Conservation (phyloP, 108 stramenopile genomes). For the Cyclotella sp. region DNA sequence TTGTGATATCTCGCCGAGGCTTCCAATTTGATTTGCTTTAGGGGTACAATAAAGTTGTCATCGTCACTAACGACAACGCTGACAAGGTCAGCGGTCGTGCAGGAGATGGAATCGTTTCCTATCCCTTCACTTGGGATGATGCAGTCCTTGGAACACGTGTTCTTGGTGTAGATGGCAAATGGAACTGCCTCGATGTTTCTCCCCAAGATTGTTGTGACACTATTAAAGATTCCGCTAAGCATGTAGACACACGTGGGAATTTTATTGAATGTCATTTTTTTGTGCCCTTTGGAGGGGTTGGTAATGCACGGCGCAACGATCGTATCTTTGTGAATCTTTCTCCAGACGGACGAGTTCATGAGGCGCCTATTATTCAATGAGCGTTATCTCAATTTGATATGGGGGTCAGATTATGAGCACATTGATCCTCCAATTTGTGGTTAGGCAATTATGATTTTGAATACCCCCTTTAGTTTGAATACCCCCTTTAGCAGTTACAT, state of each 20-base stretch:
- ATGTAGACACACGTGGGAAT: slow-evolving; percentile 25
- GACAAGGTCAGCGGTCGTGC: slow-evolving; percentile 16
- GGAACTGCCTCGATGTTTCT: slow-evolving; percentile 20
- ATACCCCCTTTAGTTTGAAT: too few relatives aligned
- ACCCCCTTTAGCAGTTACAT: too few relatives aligned
- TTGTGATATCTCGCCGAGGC: too few relatives aligned
- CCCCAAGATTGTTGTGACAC: slow-evolving; percentile 35
- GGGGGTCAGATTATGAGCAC: too few relatives aligned
- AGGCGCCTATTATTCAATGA: slow-evolving; percentile 28
- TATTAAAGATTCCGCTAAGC: slow-evolving; percentile 25
- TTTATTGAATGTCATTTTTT: slow-evolving; percentile 45
- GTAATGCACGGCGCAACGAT: slow-evolving; percentile 30
- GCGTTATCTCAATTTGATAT: neutral
- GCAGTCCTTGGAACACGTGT: slow-evolving; percentile 4
- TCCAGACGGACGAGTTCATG: slow-evolving; percentile 38
- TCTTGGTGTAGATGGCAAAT: slow-evolving; percentile 47
- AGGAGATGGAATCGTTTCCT: slow-evolving; percentile 36
- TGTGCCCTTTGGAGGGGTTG: slow-evolving; percentile 30
- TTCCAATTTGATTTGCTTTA: neutral
- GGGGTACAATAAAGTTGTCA: slow-evolving; percentile 49
- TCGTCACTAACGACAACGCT: slow-evolving; percentile 26
- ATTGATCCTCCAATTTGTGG: too few relatives aligned
- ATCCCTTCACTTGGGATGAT: slow-evolving; percentile 45
- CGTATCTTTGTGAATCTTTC: slow-evolving; percentile 32
- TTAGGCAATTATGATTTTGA: too few relatives aligned